These are phyloP conservation scores for Mycena capillaripes DNA, from an alignment of 768 basidiomycete genomes.

Conservation along the genomic window DNA sequence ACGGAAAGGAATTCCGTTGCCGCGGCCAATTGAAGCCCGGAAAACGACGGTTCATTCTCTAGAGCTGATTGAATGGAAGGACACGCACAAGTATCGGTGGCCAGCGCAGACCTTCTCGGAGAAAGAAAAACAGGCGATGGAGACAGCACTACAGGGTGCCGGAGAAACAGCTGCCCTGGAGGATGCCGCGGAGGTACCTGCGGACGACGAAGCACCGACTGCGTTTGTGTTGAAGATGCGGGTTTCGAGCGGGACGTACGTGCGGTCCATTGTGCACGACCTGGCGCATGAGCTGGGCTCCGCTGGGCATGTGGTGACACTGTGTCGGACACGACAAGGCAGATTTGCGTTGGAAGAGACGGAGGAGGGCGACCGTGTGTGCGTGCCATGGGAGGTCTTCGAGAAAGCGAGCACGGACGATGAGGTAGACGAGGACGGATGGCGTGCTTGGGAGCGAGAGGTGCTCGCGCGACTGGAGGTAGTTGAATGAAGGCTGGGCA, in stretches of 20 bases:
- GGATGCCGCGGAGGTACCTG: conserved; percentile 53
- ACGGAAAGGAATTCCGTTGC: conserved; percentile 89
- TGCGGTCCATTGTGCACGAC: conserved; percentile 96
- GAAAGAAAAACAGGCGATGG: conserved; percentile 79
- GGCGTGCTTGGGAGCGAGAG: conserved; percentile 86
- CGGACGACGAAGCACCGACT: conserved; percentile 63
- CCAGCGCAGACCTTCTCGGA: conserved; percentile 78
- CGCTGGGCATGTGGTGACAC: conserved; percentile 93
- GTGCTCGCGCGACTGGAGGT: conserved; percentile 78
- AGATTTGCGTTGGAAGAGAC: conserved; percentile 70
- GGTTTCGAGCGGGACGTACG: conserved; percentile 97
- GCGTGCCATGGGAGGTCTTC: conserved; percentile 84
- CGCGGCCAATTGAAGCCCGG: conserved; percentile 93
- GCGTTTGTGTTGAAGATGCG: conserved; percentile 93
- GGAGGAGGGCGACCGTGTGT: conserved; percentile 68
- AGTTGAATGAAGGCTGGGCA: conserved; percentile 50
- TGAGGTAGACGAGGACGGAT: conserved; percentile 76
- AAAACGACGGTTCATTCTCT: conserved; percentile 86
- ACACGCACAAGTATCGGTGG: conserved; percentile 83
- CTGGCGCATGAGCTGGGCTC: conserved; percentile 87
- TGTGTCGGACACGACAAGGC: conserved; percentile 92
- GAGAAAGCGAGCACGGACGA: conserved; percentile 68
- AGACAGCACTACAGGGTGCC: conserved; percentile 69
- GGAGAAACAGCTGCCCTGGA: conserved; percentile 55
- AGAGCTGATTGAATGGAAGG: conserved; percentile 85